These are phyloP conservation scores for Xylaria acuta DNA, from an alignment of 495 filamentous ascomycete genomes.

Conservation along the genomic window DNA sequence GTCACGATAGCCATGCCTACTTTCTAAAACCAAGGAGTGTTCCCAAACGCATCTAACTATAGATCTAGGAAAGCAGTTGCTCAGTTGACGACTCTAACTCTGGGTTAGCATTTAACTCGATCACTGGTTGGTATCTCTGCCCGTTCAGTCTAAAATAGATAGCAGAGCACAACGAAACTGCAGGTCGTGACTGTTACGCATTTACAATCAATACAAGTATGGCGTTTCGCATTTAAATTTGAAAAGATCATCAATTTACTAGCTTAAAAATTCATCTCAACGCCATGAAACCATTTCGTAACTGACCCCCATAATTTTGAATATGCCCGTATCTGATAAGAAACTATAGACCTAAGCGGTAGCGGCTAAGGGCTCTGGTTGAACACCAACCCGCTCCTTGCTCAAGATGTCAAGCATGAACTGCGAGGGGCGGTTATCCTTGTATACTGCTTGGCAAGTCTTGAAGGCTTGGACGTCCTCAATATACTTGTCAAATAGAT, in stretches of 20 bases:
- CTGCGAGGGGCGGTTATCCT: conserved; percentile 82
- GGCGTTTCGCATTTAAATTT: background rate
- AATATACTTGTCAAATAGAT: conserved; percentile 95
- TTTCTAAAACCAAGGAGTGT: background rate
- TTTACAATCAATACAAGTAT: background rate
- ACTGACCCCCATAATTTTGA: conserved; percentile 3
- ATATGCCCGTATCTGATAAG: conserved; percentile 16
- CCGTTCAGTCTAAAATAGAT: background rate
- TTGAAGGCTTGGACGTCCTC: conserved; percentile 89
- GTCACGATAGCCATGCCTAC: background rate
- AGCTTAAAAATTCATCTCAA: background rate
- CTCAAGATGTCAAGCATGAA: conserved; percentile 87
- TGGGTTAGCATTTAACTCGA: background rate
- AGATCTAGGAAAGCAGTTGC: background rate
- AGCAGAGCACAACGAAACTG: background rate
- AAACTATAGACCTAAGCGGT: conserved; percentile 37
- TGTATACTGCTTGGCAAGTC: conserved; percentile 71
- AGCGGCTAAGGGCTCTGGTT: conserved; percentile 62
- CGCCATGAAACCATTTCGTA: background rate
- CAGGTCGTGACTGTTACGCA: background rate
- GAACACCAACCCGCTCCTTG: conserved; percentile 93
- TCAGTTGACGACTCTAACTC: background rate
- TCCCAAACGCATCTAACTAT: background rate
- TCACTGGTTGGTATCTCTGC: background rate
- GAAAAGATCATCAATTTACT: background rate